Percentiles rank a stretch among this genome's conserved stretches.
These are phyloP conservation scores for Chlamydomonas sp. DNA, from an alignment of 139 green algal species.

Conservation along the genomic window DNA sequence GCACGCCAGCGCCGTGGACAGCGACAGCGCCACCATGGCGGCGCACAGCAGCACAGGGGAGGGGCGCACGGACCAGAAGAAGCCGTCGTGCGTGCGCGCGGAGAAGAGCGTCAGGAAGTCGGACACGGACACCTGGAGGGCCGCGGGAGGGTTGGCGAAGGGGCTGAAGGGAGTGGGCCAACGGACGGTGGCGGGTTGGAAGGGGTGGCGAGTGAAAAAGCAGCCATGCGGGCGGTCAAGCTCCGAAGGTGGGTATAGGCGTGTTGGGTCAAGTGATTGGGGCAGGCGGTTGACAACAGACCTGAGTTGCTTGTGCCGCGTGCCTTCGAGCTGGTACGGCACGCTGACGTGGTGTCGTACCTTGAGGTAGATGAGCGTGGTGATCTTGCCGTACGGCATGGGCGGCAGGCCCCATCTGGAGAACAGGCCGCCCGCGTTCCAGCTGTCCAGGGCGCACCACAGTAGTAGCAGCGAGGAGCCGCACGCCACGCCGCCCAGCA, in stretches of 20 bases:
- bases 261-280: no score
- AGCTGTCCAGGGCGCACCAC: slow-evolving; percentile 70
- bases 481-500: slow-evolving; percentile 78
- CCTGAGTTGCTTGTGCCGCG: no score
- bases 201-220: no score
- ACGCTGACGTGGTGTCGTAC: no score
- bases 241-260: no score
- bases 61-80: slow-evolving; percentile 68
- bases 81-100: slow-evolving; percentile 76
- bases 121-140: slow-evolving; percentile 69
- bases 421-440: slow-evolving; percentile 46
- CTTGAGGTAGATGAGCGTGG: slow-evolving; percentile 82
- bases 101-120: slow-evolving; percentile 91
- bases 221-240: no score
- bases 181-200: no score
- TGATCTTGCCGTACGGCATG: slow-evolving; percentile 64
- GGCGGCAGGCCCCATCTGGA: slow-evolving; percentile 50
- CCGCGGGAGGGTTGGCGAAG: background rate
- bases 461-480: slow-evolving; percentile 85
- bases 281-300: no score
- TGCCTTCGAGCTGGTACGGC: no score
- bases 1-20: slow-evolving; percentile 78
- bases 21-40: slow-evolving; percentile 44
- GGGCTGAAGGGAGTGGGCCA: no score
- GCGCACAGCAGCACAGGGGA: slow-evolving; percentile 37